Base-by-base conservation (phyloP, 1,284 basidiomycete species). In the Stereum hirsutum region DNA sequence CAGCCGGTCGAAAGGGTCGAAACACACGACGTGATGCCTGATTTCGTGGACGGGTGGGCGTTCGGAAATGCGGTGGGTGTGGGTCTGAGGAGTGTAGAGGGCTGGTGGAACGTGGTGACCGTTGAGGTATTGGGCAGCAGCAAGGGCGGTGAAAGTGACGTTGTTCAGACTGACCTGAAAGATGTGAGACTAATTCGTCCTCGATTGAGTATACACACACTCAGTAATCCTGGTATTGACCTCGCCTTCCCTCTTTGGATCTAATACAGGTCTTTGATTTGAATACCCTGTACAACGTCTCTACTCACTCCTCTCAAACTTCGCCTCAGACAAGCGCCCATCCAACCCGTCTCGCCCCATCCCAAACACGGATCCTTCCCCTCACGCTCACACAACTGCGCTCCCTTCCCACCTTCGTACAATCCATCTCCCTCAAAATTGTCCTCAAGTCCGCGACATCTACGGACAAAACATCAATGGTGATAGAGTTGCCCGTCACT, bases 41-140 rank as follows among this genome's bases (percentile, higher is more conserved):
- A 86, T 57, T 81, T 88, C 50, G 64, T 87, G 2, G 72, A 75
- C 44, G 85, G 86, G 0, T 73, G 67, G 52, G 70, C 79, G 0
- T 83, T 88, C 50, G 85, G 84, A 4, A 57, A 74, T 35, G 74
- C 74, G 2, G 35, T 82, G n/a, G 83, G 83, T 5, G 49, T 88
- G 5, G 80, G 74, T 4, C 48, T 86, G 20, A 70, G 72, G 27
- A 76, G 70, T 49, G 44, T 67, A 3, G 61, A 65, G 36, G 68
- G 64, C n/a, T 75, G 73, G 70, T 76, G 74, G 74, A 71, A 62
- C 1, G 64, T 76, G 8, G 46, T 50, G 1, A 44, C 49, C 20
- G 50, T 58, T 41, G n/a, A 35, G 43, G 48, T 32, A 48, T 25
- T 43, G 38, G 17, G 35, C 41, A 3, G 27, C 23, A 17, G 14